Evolutionary conservation across 176 grass and related monocot genomes (phyloP), one percentile per base, ranked within the genome.

Genomic region (sorghum (Sorghum bicolor)): DNA sequence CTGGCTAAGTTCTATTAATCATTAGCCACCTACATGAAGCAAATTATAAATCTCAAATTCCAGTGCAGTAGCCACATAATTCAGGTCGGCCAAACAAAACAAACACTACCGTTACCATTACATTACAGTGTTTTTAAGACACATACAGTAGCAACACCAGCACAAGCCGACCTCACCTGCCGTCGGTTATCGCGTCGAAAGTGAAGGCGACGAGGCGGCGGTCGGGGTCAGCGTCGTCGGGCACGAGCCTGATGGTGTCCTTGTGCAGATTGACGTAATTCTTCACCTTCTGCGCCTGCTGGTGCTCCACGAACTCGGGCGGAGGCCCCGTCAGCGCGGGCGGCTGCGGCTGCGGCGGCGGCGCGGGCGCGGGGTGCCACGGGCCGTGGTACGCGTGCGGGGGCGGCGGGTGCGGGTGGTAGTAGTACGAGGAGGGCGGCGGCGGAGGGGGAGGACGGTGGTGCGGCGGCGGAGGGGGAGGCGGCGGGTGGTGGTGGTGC

Each of bases 181-280:
- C 96, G 41, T 92, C 87, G 37, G 88, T 91, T 31, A 91, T 34
- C 1, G 96, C 89, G 74, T 99, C 96, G 62, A 94, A 99, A 70
- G 92, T 90, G 80, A 99, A 99, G 15, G 93, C 78, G 75, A 99
- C 89, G 25, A 99, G 96, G 70, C 75, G 70, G 48, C 81, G 85
- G 38, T 94, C 91, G 0, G 91, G 89, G 40, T 92, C 89, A 0
- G 62, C 58, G 33, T 65, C 81, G 72, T 99, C 91, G 14, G 81
- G 87, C 14, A 92, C 81, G 80, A 99, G 87, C n/a, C 87, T 72
- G 80, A 99, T 94, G 64, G 89, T 88, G 63, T 96, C 89, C 87
- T 96, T 99, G 70, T 92, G 96, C 91, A 99, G 70, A 78, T 99
- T 99, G 57, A 96, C 39, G 67, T 92, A 90, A 82, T 92, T 99